These are phyloP conservation scores for Cocos nucifera DNA, from an alignment of 176 grass and related monocot genomes.

Conservation along the genomic window DNA sequence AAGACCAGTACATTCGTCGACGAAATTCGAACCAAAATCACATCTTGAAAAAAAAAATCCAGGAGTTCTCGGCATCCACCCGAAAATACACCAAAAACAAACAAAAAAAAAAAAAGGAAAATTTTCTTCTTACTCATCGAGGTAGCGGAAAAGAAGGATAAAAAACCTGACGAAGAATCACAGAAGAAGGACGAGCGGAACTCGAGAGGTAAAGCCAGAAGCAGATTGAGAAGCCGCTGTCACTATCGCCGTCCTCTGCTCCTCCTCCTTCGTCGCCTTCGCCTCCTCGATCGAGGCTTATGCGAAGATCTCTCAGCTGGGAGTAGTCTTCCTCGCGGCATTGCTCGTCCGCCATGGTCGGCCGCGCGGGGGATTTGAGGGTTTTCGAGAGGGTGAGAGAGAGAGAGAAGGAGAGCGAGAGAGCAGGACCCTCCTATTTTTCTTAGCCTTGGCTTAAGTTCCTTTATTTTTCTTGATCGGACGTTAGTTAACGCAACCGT, in stretches of 20 bases:
- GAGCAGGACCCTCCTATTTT: slow-evolving; percentile 5
- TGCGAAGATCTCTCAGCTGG: slow-evolving; percentile 24
- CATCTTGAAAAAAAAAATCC: not conserved
- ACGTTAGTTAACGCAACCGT: slow-evolving; percentile 15
- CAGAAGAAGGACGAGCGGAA: slow-evolving; percentile 50
- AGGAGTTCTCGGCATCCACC: not conserved
- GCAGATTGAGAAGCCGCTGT: slow-evolving; percentile 40
- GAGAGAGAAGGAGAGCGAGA: not conserved
- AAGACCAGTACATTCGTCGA: no score
- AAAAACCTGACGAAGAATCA: slow-evolving; percentile 75
- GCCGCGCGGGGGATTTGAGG: not conserved
- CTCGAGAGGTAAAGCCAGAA: slow-evolving; percentile 83
- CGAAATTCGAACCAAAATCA: not conserved
- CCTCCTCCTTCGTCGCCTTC: slow-evolving; percentile 8
- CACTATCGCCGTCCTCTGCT: not conserved
- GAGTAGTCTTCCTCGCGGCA: slow-evolving; percentile 21
- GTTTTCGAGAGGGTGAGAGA: no score
- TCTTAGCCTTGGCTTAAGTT: not conserved
- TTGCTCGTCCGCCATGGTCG: slow-evolving; percentile 12
- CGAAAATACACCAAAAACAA: not conserved
- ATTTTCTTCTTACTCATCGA: not conserved
- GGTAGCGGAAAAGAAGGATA: not conserved
- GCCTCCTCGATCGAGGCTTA: slow-evolving; percentile 17
- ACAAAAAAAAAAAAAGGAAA: not conserved
- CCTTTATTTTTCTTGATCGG: not conserved